phyloP scores from a whole-genome alignment of 139 green algal species.

The Penium margaritaceum region DNA sequence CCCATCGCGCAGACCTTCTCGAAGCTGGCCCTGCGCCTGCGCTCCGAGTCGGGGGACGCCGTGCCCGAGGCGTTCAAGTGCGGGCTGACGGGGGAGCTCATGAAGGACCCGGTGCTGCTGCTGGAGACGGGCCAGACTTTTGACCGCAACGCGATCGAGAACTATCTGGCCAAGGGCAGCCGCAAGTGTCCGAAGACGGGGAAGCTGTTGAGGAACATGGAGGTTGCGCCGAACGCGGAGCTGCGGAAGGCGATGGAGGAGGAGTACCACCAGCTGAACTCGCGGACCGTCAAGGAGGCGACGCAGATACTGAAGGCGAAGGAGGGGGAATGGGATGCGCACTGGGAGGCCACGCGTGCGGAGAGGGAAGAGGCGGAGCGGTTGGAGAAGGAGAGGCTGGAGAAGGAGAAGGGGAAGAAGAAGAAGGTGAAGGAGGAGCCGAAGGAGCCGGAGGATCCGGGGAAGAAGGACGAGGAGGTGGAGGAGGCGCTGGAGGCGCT shows the following conservation, averaged over 20 bases:
- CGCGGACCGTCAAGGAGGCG: constrained; percentile 4
- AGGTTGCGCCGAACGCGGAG: constrained; percentile 17
- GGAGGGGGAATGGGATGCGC: no score
- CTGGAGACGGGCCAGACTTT: constrained; percentile 46
- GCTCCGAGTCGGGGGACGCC: not conserved
- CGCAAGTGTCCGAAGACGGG: constrained; percentile 19
- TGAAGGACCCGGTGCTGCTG: constrained; percentile 49
- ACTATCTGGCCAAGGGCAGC: constrained; percentile 40
- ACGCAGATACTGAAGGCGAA: not conserved
- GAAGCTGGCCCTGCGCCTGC: constrained; percentile 7
- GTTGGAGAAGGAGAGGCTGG: not conserved
- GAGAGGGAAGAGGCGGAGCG: constrained; percentile 2
- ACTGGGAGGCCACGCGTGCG: no score
- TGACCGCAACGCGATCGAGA: constrained; percentile 34
- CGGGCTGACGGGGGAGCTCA: constrained; percentile 42
- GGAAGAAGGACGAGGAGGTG: constrained; percentile 8
- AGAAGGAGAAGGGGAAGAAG: constrained; percentile 1
- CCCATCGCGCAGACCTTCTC: constrained; percentile 19
- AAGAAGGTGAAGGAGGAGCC: constrained; percentile 3
- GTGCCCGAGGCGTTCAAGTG: constrained; percentile 28
- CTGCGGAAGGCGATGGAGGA: constrained; percentile 25
- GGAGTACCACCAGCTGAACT: constrained; percentile 11
- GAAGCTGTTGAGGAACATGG: constrained; percentile 9
- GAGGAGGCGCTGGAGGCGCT: constrained; percentile 30
- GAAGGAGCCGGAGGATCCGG: constrained; percentile 1